Evolutionary conservation across 208 protist genomes (phyloP).

Genomic region (Crithidia expoeki): DNA sequence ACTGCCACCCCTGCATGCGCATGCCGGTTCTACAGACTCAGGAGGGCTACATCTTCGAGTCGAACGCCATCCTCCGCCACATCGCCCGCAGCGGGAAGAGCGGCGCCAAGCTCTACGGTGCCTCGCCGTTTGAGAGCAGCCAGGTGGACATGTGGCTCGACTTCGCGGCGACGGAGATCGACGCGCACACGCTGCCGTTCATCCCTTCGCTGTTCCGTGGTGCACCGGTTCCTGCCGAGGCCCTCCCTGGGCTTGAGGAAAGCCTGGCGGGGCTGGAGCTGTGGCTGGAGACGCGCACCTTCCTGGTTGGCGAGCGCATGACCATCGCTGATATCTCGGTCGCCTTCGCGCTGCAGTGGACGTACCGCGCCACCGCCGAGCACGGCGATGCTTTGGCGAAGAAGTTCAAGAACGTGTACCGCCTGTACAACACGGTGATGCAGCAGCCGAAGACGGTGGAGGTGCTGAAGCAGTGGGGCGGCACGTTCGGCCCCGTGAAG

Average conservation of each 20-base stretch:
- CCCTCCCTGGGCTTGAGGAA: conserved; percentile 45
- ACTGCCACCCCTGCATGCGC: conserved; percentile 74
- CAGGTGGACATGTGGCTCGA: conserved; percentile 92
- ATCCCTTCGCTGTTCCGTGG: conserved; percentile 30
- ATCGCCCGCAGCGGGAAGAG: conserved; percentile 71
- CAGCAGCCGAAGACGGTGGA: too few species aligned
- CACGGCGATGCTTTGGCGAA: too few species aligned
- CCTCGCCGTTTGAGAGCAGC: conserved; percentile 66
- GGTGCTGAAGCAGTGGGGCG: too few species aligned
- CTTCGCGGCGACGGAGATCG: conserved; percentile 74
- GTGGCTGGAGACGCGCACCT: conserved; percentile 83
- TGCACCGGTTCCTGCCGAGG: conserved; percentile 27
- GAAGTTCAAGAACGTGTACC: background rate
- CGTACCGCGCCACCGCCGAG: conserved; percentile 60
- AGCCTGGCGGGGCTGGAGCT: conserved; percentile 60
- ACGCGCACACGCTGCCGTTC: conserved; percentile 41
- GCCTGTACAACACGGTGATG: too few species aligned
- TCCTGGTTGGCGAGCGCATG: conserved; percentile 84
- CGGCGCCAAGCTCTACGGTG: conserved; percentile 71
- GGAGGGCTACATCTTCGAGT: conserved; percentile 88
- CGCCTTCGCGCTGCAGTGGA: conserved; percentile 64
- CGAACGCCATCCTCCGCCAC: conserved; percentile 83
- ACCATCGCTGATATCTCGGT: conserved; percentile 79
- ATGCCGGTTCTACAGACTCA: conserved; percentile 77
- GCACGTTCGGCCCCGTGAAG: too few species aligned